A percentile compares a stretch with the other conserved stretches of the same genome.
Evolutionary conservation across 2,329 filamentous ascomycete species (phyloP).

Genomic region (Clarireedia sp.): DNA sequence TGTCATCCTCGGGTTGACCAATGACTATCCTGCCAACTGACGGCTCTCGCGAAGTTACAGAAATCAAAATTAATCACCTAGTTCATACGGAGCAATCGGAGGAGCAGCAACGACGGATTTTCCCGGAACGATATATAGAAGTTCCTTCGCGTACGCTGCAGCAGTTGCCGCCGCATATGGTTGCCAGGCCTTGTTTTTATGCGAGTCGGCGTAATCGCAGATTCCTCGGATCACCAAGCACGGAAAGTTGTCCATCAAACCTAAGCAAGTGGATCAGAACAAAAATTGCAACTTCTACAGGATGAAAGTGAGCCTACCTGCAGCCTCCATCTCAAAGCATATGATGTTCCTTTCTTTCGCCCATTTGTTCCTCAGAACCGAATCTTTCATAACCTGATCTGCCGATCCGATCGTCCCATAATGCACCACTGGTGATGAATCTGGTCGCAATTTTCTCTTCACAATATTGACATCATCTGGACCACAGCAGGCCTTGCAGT

Average conservation of each 20-base stretch:
- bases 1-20: too few relatives aligned
- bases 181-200: conserved; percentile 14
- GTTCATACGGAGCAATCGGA: background rate
- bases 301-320: background rate
- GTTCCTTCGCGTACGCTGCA: conserved; percentile 11
- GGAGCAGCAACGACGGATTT: background rate
- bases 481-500: background rate
- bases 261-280: background rate
- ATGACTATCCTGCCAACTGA: too few relatives aligned
- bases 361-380: background rate
- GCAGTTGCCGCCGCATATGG: conserved; percentile 13
- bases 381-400: conserved; percentile 10
- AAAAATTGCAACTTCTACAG: background rate
- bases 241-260: conserved; percentile 12
- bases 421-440: conserved; percentile 32
- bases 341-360: conserved; percentile 1
- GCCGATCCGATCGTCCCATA: conserved; percentile 8
- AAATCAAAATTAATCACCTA: background rate
- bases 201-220: conserved; percentile 13
- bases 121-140: background rate
- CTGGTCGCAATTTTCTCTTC: background rate
- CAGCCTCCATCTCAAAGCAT: conserved; percentile 12
- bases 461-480: background rate
- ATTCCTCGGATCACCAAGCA: conserved; percentile 14
- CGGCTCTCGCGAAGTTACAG: too few relatives aligned